Evolutionary conservation across 2,329 filamentous ascomycete species (phyloP), one percentile per base, ranked within the genome.

Genomic region (Leptographium procerum): DNA sequence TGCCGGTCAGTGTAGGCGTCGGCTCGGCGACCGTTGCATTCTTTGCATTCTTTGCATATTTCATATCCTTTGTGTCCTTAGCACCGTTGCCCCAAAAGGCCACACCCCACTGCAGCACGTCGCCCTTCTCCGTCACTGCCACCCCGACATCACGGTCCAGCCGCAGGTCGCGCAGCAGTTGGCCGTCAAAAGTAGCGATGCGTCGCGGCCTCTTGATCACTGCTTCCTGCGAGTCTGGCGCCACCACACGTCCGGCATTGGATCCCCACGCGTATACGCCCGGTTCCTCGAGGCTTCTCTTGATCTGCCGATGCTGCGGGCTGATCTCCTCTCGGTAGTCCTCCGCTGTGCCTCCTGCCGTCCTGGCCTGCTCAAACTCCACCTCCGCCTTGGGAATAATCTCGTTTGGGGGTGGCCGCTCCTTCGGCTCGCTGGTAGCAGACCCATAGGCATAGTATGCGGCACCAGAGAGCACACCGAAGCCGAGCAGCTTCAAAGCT

Each of bases 211-310:
- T 84, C 73, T 95, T 96, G 69, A 97, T 78, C 62, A 86, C 81
- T 33, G 76, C 75, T 57, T 96, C 91, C 56, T 86, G 80, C 10
- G 88, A 92, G 62, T 87, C 85, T 1, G 91, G 91, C 48, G 91
- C 91, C 43, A 88, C 89, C n/a, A 96, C 91, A 65, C 81, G 82
- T 61, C 91, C 89, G 19, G 77, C 76, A 66, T 99, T 99, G 22
- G 87, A 90, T 0, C 94, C 94, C 92, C 94, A 99, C 6, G 87
- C 84, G 72, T 95, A 97, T 0, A 97, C 87, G 2, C 91, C 94
- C 0, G 94, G 92, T 61, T 88, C 85, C 71, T 84, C 82, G 79
- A 81, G 84, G 71, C 89, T 95, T 68, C 83, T 84, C 73, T 88
- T 90, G 60, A 96, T 88, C 73, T 96, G 92, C 7, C 89, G 74